Evolutionary conservation across 2,329 filamentous ascomycete species (phyloP), one percentile per base, ranked within the genome.

Genomic region (Apiospora kogelbergensis): DNA sequence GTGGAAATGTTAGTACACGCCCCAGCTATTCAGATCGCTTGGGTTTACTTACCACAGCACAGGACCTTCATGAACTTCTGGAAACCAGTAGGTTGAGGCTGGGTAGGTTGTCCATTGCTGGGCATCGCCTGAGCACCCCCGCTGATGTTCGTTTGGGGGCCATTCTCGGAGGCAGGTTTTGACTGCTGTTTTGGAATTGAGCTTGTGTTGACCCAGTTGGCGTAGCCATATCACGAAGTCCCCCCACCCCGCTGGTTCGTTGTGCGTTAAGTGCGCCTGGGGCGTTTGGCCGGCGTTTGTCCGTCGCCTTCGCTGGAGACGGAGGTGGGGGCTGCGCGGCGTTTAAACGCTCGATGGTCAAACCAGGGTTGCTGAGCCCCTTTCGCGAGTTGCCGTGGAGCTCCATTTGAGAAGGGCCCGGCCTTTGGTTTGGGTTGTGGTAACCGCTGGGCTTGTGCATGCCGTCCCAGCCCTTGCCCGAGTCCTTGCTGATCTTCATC

Each of bases 141-240:
- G 17, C 37, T 67, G 83, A 89, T 84, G 70, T 85, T 88, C 69
- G 86, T 84, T 77, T 90, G 89, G 71, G 87, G 84, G 87, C 88
- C 78, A 88, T 86, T 72, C 86, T 85, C 74, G 90, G 85, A 76
- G 92, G 88, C 73, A 97, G 87, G 81, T 97, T 96, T 80, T 94
- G 93, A 78, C 92, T 93, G 84, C 94, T 97, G 87, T 94, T 95
- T 84, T 97, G 94, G 86, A 97, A 98, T 80, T 98, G 95, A 74
- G 95, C 95, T 82, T 97, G 93, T 73, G 94, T 98, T 78, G 94
- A 97, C 76, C 92, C 93, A 78, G 95, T 91, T 75, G 94, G 93
- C 73, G 95, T 95, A 78, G 90, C 89, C 80, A 92, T 89, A 80
- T 97, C 93, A 80, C 90, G 87, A 77, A 90, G 86, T 80, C 88